Evolutionary conservation across 1,284 basidiomycete species (phyloP), one percentile per base, ranked within the genome.

Genomic region (Trametes pubescens): DNA sequence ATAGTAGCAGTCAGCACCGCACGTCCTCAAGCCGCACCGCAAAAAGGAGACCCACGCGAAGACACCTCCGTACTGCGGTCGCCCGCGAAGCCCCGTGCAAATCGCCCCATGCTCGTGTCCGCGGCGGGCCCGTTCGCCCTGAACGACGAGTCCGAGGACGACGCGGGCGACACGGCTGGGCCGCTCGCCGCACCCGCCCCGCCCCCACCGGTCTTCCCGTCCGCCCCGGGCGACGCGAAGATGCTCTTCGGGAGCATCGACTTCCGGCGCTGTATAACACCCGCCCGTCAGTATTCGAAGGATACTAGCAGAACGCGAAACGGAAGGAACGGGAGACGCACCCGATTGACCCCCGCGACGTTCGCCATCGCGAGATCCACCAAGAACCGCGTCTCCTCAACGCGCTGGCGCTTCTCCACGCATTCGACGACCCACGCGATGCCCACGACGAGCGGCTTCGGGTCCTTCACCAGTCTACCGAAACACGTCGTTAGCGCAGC

Each of bases 361-460:
- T 89, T 89, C 60, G 88, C 82, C 48, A 84, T 79, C 26, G 87
- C 87, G 2, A 94, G 78, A 69, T 94, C 86, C 55, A 97, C 85
- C 24, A 84, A 72, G 74, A 88, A 94, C 37, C 79, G 81, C 2
- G 79, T 77, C 73, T 96, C 95, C 9, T 89, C 88, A 2, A 92
- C 84, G 48, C 79, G 83, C 46, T 78, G 76, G 24, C 87, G 83
- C 62, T 88, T 84, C 73, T 96, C 94, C 13, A 87, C 91, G 69
- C 92, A 95, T 70, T 91, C 87, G 1, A 95, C 93, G 2, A 97
- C 92, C 95, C 95, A 98, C n/a, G 86, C 89, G 68, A 96, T 93
- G 13, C 94, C 93, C 14, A 98, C 92, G 13, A 96, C 87, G 46
- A 82, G 75, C 0, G 93, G 93, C 69, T 89, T 90, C 0, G 89